These are phyloP conservation scores for Cynanchum wilfordii DNA, from an alignment of 257 asterid species.

Conservation along the genomic window DNA sequence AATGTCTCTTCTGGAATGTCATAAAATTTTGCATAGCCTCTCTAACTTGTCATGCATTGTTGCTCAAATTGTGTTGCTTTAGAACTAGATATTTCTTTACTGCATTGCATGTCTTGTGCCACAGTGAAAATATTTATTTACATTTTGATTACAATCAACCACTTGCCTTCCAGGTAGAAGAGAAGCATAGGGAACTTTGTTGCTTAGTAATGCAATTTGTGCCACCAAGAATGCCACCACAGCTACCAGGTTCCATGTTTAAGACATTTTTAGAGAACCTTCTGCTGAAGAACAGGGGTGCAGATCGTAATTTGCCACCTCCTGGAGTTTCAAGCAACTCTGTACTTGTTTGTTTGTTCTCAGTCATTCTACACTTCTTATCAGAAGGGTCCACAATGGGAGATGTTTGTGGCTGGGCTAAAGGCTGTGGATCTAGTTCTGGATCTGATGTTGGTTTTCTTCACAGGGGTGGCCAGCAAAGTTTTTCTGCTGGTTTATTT, in stretches of 20 bases:
- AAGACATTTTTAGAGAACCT: constrained; percentile 73
- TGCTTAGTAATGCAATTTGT: constrained; percentile 82
- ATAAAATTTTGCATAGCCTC: neutral
- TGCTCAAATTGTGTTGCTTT: neutral
- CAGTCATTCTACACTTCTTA: constrained; percentile 77
- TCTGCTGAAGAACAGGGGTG: constrained; percentile 90
- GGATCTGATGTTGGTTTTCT: constrained; percentile 78
- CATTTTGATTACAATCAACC: neutral
- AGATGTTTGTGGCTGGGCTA: constrained; percentile 63
- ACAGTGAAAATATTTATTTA: neutral
- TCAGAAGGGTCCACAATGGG: constrained; percentile 76
- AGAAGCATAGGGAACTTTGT: constrained; percentile 92
- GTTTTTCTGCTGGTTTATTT: constrained; percentile 72
- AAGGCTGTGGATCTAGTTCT: constrained; percentile 48
- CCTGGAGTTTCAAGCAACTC: constrained; percentile 94
- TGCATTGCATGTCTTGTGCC: neutral
- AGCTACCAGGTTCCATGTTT: constrained; percentile 85
- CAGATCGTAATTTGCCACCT: constrained; percentile 84
- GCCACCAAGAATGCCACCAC: constrained; percentile 73
- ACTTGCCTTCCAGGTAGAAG: constrained; percentile 61
- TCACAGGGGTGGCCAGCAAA: constrained; percentile 85
- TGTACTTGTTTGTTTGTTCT: constrained; percentile 77
- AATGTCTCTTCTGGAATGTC: neutral
- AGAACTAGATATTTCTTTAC: neutral
- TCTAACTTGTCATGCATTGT: neutral